Evolutionary conservation across 768 basidiomycete species (phyloP).

Genomic region (Phlebiopsis gigantea): DNA sequence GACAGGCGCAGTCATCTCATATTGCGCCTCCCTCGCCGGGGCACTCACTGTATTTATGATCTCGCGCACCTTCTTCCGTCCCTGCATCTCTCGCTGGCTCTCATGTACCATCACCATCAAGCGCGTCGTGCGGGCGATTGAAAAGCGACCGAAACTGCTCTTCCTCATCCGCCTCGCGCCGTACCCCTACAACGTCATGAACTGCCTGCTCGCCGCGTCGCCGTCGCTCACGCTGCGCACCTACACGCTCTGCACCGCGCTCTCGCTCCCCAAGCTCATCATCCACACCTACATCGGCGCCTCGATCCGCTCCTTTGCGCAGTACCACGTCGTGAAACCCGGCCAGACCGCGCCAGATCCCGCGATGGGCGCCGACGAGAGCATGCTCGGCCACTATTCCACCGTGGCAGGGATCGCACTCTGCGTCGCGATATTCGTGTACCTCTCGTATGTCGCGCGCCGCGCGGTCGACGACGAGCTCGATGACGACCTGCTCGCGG

Average conservation of each 20-base stretch:
- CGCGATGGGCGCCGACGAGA: slow-evolving; percentile 36
- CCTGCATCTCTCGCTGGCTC: slow-evolving; percentile 68
- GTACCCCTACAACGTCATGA: slow-evolving; percentile 93
- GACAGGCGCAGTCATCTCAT: slow-evolving; percentile 82
- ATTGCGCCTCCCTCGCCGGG: slow-evolving; percentile 78
- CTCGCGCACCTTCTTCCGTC: slow-evolving; percentile 69
- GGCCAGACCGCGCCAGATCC: slow-evolving; percentile 23
- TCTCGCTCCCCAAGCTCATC: slow-evolving; percentile 85
- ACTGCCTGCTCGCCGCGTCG: slow-evolving; percentile 87
- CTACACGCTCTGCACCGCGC: slow-evolving; percentile 73
- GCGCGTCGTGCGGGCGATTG: slow-evolving; percentile 82
- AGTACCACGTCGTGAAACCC: slow-evolving; percentile 39
- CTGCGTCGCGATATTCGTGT: slow-evolving; percentile 71
- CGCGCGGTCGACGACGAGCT: slow-evolving; percentile 52
- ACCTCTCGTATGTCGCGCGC: slow-evolving; percentile 78
- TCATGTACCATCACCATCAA: slow-evolving; percentile 64
- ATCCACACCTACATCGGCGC: slow-evolving; percentile 87
- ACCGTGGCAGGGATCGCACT: slow-evolving; percentile 66
- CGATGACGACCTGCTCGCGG: slow-evolving; percentile 37
- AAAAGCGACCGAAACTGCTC: slow-evolving; percentile 80
- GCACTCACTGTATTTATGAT: slow-evolving; percentile 80
- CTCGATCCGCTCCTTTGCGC: slow-evolving; percentile 79
- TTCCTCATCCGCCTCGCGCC: slow-evolving; percentile 92
- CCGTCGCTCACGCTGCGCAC: slow-evolving; percentile 74
- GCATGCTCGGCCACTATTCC: slow-evolving; percentile 50